phyloP scores from a whole-genome alignment of 192 early-diverging fungal species.

The Gaertneriomyces semiglobifer region DNA sequence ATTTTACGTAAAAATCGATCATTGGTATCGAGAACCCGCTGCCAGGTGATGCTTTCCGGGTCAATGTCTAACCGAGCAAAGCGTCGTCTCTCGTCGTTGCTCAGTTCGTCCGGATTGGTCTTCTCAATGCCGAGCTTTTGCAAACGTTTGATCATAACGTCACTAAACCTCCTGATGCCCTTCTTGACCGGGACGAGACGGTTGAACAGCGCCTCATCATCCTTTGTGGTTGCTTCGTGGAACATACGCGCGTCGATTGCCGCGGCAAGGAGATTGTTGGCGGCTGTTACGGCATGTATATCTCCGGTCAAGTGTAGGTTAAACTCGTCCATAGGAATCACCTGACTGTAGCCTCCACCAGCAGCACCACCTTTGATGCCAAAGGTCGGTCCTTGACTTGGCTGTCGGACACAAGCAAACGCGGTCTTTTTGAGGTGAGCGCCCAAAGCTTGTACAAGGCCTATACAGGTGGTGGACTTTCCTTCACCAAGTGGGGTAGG shows the following conservation, averaged over 20 bases:
- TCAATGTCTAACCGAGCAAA: constrained; percentile 96
- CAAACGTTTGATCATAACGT: constrained; percentile 81
- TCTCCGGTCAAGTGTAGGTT: constrained; percentile 99
- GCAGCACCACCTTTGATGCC: constrained; percentile 99
- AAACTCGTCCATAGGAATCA: constrained; percentile 99
- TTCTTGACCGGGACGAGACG: constrained; percentile 86
- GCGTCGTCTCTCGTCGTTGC: constrained; percentile 66
- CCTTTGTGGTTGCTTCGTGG: constrained; percentile 84
- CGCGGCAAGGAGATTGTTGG: constrained; percentile 95
- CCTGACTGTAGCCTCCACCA: constrained; percentile 97
- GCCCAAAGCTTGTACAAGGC: constrained; percentile 92
- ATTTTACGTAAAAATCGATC: constrained; percentile 93
- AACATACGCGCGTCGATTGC: constrained; percentile 97
- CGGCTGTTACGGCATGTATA: constrained; percentile 96
- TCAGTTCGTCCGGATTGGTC: constrained; percentile 75
- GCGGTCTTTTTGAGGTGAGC: constrained; percentile 82
- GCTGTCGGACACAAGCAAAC: constrained; percentile 97
- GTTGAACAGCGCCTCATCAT: constrained; percentile 77
- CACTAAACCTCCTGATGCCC: constrained; percentile 76
- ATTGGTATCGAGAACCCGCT: constrained; percentile 93
- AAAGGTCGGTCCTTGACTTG: constrained; percentile 98
- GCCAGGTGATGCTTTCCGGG: constrained; percentile 91
- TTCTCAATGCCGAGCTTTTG: constrained; percentile 77
- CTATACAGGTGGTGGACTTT: constrained; percentile 96
- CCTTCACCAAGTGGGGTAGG: constrained; percentile 98